A percentile compares a stretch with the other conserved stretches of the same genome.
phyloP scores from a whole-genome alignment of 371 early-diverging fungal genomes.

The Apophysomyces ossiformis region DNA sequence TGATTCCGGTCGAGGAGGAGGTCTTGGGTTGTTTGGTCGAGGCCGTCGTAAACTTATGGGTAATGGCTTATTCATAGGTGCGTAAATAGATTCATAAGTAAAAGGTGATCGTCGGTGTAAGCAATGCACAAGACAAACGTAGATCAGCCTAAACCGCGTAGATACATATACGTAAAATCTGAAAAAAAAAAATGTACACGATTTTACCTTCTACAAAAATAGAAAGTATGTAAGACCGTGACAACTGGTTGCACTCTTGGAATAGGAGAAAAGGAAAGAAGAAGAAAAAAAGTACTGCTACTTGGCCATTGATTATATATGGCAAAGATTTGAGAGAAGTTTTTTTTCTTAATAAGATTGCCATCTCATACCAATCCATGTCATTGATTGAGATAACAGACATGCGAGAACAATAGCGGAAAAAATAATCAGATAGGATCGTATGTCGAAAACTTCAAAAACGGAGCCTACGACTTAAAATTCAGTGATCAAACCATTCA shows the following conservation, averaged over 20 bases:
- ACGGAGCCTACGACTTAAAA: slow-evolving; percentile 2
- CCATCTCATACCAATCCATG: too few relatives aligned
- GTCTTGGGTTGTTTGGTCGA: slow-evolving; percentile 4
- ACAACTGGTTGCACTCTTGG: background rate
- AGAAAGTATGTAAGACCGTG: background rate
- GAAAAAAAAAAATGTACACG: slow-evolving; percentile 4
- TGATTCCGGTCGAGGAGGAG: background rate
- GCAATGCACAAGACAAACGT: background rate
- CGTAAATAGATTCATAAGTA: background rate
- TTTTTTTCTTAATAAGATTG: too few relatives aligned
- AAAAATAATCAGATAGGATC: background rate
- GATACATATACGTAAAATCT: slow-evolving; percentile 4
- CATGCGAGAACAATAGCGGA: background rate
- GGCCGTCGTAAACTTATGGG: background rate
- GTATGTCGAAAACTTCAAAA: slow-evolving; percentile 3
- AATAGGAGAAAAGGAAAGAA: background rate
- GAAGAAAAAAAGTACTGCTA: background rate
- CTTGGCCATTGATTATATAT: background rate
- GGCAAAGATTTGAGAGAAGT: too few relatives aligned
- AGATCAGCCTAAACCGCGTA: background rate
- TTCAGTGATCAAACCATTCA: slow-evolving; percentile 3
- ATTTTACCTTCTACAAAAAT: slow-evolving; percentile 7
- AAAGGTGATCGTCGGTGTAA: slow-evolving; percentile 4
- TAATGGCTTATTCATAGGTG: background rate
- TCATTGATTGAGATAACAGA: background rate